These are phyloP conservation scores for Microsporum canis DNA, from an alignment of 2,329 filamentous ascomycete species.

Conservation along the genomic window DNA sequence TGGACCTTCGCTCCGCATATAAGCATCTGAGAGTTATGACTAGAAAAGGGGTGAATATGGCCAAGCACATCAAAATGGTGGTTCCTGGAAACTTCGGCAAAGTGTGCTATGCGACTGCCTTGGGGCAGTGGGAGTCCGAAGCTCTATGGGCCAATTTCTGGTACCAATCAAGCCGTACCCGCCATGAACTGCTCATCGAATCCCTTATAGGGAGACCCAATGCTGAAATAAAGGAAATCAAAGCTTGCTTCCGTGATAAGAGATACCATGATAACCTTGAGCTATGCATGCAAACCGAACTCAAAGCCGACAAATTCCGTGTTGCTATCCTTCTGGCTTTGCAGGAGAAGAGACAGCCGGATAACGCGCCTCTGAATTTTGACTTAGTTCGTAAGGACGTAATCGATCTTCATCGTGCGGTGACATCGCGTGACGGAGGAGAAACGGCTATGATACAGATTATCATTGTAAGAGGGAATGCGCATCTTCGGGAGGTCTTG, in stretches of 20 bases:
- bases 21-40: conserved; percentile 69
- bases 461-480: conserved; percentile 67
- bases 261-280: conserved; percentile 73
- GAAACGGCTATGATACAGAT: conserved; percentile 81
- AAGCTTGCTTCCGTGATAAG: conserved; percentile 79
- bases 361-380: conserved; percentile 55
- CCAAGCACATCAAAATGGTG: conserved; percentile 40
- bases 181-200: conserved; percentile 85
- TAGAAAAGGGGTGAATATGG: conserved; percentile 39
- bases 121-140: conserved; percentile 85
- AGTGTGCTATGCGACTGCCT: conserved; percentile 75
- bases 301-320: conserved; percentile 95
- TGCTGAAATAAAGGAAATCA: conserved; percentile 75
- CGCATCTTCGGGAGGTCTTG: conserved; percentile 70
- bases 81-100: conserved; percentile 61
- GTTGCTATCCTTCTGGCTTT: conserved; percentile 73
- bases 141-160: conserved; percentile 98
- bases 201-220: conserved; percentile 82
- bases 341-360: conserved; percentile 73
- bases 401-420: conserved; percentile 56
- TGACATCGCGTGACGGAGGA: conserved; percentile 62
- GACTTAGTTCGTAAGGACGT: conserved; percentile 59
- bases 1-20: conserved; percentile 78
- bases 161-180: conserved; percentile 78
- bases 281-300: conserved; percentile 80